Base-by-base conservation (phyloP, 1,139 yeast genomes). In the Scheffersomyces titani region DNA sequence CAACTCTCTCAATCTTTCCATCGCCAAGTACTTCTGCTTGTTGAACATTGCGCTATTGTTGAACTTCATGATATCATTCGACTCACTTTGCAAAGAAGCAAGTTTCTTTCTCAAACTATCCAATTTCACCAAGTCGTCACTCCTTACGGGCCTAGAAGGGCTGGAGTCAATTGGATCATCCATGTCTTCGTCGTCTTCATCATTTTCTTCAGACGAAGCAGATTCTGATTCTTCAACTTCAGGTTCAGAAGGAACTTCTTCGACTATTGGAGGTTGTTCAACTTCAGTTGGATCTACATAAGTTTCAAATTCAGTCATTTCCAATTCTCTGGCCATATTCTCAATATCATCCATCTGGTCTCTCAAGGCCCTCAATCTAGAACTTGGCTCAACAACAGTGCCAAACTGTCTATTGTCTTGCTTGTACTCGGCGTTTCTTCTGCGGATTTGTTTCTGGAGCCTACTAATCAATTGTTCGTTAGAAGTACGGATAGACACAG, bases 321-420 rank as follows among this genome's bases (percentile, higher is more conserved):
- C 98, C 61, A 93, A 80, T 67, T 89, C 92, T 60, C 97, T 79
- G 0, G 98, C 98, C 78, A 88, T 88, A 55, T 84, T 82, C 66
- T 92, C 97, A 54, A 94, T 80, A 60, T 85, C 88, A 55, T 91
- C 97, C 97, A 92, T 90, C 68, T 89, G 86, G 63, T 88, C 92
- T 58, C 97, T 82, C 60, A 93, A 78, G 52, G 86, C 88, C 60
- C 96, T 82, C 55, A 93, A 75, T 63, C 96, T 78, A 6, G 89
- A 83, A 65, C 89, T 89, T 9, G 97, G 97, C 68, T 90, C 97
- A 47, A 87, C 83, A 48, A 75, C 81, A 2, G 86, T 75, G 6
- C 87, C 89, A 63, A 82, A 78, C 59, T 82, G 83, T 64, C 84
- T 78, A 59, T 83, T 84, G 55, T 85, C 87, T 53, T 80, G 71